Base-by-base conservation (phyloP, 345 rosid species). In the Orychophragmus violaceus region DNA sequence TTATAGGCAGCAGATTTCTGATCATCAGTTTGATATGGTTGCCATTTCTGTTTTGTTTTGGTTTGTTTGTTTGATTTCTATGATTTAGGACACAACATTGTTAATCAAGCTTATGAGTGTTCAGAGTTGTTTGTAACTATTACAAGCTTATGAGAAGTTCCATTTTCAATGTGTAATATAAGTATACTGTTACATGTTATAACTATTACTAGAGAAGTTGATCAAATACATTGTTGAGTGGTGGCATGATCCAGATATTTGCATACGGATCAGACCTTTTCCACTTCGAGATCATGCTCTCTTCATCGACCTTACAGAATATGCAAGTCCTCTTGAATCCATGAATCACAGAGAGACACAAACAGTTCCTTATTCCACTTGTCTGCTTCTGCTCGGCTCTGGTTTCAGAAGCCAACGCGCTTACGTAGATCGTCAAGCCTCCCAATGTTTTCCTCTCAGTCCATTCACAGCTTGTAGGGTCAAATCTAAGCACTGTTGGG, bases 341-440 rank as follows among this genome's bases (percentile, higher is more conserved):
- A 60, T 29, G 52, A 25, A 37, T 50, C 35, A 60, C 61, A 60
- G 88, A 78, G 84, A 88, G 79, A 79, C 80, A 87, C 33, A 86
- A 63, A 52, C 79, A 27, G 46, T 41, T 41, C 46, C 46, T 41
- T n/a, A 39, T 8, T 39, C n/a, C 78, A 62, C 87, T 86, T 1
- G 73, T 79, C 21, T 81, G 83, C 41, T 42, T 28, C 71, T 56
- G 56, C 33, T 80, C 78, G 3, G 62, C 76, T 72, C 81, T 71
- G 42, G 88, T 65, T 48, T 72, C 82, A 48, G 65, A 68, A 48
- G 59, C 33, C 65, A 59, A 68, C 8, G 29, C 12, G 21, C 72
- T 58, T 24, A 87, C 87, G 60, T 85, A 87, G 5, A 85, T 73
- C 1, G 91, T 88, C 81, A 75, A 52, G 32, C 86, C 85, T 59